These are phyloP conservation scores for Butyriboletus loyo DNA, from an alignment of 768 basidiomycete species.

Conservation along the genomic window DNA sequence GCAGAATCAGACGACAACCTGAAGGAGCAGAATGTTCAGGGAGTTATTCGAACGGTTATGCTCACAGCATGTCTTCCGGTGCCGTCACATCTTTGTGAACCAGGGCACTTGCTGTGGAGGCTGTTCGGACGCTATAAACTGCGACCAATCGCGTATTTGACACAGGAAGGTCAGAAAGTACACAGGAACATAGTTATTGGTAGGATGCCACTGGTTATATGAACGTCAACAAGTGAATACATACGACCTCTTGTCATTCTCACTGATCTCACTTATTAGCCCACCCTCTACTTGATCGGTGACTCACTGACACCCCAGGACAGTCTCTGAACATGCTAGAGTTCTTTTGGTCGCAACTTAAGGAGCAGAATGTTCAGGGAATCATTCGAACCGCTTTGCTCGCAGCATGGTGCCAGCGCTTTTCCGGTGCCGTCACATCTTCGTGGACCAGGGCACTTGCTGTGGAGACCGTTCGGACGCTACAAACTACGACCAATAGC, in stretches of 20 bases:
- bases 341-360: neutral
- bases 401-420: neutral
- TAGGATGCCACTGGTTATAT: too few relatives aligned
- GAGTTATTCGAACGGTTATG: too few relatives aligned
- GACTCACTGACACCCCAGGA: neutral
- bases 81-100: neutral
- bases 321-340: neutral
- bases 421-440: neutral
- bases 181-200: neutral
- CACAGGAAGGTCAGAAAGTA: neutral
- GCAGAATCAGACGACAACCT: too few relatives aligned
- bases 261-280: neutral
- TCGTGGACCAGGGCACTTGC: neutral
- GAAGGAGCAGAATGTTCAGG: neutral
- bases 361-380: neutral
- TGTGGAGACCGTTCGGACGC: neutral
- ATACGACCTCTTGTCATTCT: neutral
- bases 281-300: neutral
- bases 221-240: too few relatives aligned
- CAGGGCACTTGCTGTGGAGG: conserved; percentile 2
- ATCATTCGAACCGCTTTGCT: too few relatives aligned
- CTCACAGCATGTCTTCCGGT: neutral
- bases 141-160: neutral
- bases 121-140: neutral
- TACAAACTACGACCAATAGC: neutral